Conservation (phyloP, 106 monocot species). For the Iris macrosiphon region DNA sequence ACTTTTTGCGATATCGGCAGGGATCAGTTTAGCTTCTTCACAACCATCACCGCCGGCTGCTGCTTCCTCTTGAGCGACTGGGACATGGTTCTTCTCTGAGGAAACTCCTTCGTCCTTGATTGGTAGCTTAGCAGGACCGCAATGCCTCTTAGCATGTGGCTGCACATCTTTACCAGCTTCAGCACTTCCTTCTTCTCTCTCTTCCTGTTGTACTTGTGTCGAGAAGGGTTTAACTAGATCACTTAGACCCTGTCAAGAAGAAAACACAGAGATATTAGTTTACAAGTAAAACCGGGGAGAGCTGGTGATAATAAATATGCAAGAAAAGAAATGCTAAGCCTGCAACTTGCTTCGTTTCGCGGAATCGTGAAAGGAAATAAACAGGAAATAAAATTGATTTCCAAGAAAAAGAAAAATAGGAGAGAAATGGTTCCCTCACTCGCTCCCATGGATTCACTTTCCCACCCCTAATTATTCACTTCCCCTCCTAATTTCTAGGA, state of each 20-base stretch:
- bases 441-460: too few relatives aligned
- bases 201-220: slow-evolving; percentile 22
- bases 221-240: slow-evolving; percentile 42
- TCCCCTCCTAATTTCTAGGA: too few relatives aligned
- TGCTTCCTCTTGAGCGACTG: background rate
- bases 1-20: slow-evolving; percentile 14
- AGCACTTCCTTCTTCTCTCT: slow-evolving; percentile 1
- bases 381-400: background rate
- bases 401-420: background rate
- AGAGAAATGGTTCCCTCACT: too few relatives aligned
- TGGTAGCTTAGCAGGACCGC: slow-evolving; percentile 8
- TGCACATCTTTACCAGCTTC: slow-evolving; percentile 30
- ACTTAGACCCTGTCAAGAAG: slow-evolving; percentile 28
- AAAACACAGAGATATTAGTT: background rate
- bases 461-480: too few relatives aligned
- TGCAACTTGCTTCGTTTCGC: too few relatives aligned
- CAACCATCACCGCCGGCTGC: background rate
- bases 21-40: slow-evolving; percentile 6
- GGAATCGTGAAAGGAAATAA: too few relatives aligned
- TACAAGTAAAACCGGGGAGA: background rate
- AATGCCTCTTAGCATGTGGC: slow-evolving; percentile 50
- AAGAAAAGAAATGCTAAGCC: too few relatives aligned
- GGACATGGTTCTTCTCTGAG: background rate
- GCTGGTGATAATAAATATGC: background rate
- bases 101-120: slow-evolving; percentile 2